A percentile compares a stretch with the other conserved stretches of the same genome.
Conservation (phyloP, 192 early-diverging fungal species). For the Mortierella alpina region DNA sequence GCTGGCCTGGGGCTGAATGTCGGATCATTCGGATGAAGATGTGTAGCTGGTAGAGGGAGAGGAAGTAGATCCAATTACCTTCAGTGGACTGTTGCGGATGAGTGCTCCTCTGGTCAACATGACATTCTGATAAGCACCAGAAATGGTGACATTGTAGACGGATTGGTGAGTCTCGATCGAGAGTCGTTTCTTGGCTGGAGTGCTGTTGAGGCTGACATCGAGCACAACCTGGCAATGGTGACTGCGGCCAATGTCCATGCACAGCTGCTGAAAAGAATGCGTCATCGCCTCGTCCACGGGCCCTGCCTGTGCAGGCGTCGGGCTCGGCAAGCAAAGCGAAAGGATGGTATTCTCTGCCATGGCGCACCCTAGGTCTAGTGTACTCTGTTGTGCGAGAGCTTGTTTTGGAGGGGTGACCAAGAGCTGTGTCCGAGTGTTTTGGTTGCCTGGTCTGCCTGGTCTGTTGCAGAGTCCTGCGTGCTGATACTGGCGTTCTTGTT, state of each 20-base stretch:
- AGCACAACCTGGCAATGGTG: slow-evolving; percentile 45
- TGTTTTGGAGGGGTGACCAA: background rate
- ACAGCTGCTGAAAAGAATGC: slow-evolving; percentile 34
- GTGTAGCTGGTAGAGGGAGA: background rate
- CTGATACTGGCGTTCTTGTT: background rate
- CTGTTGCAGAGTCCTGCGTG: background rate
- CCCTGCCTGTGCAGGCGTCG: slow-evolving; percentile 38
- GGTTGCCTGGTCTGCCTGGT: background rate
- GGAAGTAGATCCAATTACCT: slow-evolving; percentile 28
- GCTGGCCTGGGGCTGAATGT: background rate
- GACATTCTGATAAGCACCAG: slow-evolving; percentile 55
- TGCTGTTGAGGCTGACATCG: slow-evolving; percentile 39
- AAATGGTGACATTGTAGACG: slow-evolving; percentile 61
- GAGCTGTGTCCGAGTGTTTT: background rate
- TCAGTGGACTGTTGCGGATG: slow-evolving; percentile 57
- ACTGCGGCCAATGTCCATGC: slow-evolving; percentile 18
- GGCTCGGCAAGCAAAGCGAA: slow-evolving; percentile 46
- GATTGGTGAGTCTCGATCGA: slow-evolving; percentile 55
- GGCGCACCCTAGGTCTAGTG: slow-evolving; percentile 17
- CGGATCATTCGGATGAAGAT: background rate
- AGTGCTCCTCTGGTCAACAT: slow-evolving; percentile 55
- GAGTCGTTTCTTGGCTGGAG: slow-evolving; percentile 38
- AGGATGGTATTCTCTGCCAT: slow-evolving; percentile 53
- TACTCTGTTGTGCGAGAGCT: background rate
- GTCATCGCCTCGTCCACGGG: slow-evolving; percentile 42